These are phyloP conservation scores for Phyllachora maydis DNA, from an alignment of 2,329 filamentous ascomycete genomes.

Conservation along the genomic window DNA sequence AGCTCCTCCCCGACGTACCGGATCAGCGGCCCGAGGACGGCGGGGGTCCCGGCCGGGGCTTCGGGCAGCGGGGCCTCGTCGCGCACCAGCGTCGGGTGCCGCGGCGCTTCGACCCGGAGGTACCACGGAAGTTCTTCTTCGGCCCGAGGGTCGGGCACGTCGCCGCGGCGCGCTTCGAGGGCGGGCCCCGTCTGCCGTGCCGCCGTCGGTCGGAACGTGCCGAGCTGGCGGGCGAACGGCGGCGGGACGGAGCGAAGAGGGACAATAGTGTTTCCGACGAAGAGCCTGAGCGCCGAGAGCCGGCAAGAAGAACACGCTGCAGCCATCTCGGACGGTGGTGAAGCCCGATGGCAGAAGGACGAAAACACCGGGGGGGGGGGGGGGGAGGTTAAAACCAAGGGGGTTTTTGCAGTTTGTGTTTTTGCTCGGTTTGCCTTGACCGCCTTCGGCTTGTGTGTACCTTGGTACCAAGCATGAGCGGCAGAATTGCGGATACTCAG, in stretches of 20 bases:
- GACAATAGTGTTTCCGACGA: conserved; percentile 6
- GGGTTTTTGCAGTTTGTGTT: too few relatives aligned
- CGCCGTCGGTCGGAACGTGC: conserved; percentile 5
- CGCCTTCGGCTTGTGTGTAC: too few relatives aligned
- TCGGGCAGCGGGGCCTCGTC: conserved; percentile 23
- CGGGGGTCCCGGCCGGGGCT: conserved; percentile 47
- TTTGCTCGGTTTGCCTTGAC: too few relatives aligned
- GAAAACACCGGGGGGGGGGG: too few relatives aligned
- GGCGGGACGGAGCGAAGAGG: conserved; percentile 1
- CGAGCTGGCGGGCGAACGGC: conserved; percentile 5
- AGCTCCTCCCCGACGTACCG: conserved; percentile 67
- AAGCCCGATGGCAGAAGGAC: too few relatives aligned
- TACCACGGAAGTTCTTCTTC: conserved; percentile 44
- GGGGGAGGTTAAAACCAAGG: too few relatives aligned
- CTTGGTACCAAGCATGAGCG: too few relatives aligned
- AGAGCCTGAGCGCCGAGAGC: conserved; percentile 6
- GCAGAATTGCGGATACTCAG: too few relatives aligned
- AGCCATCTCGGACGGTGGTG: conserved; percentile 6
- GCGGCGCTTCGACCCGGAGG: conserved; percentile 47
- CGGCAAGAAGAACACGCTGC: conserved; percentile 10
- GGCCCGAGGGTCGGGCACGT: conserved; percentile 1
- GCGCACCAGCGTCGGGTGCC: conserved; percentile 25
- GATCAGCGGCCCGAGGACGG: conserved; percentile 50
- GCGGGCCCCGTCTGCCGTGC: conserved; percentile 4
- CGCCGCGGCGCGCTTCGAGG: conserved; percentile 6